Evolutionary conservation across 352 stramenopile species (phyloP).

Genomic region (Globisporangium spiculum): DNA sequence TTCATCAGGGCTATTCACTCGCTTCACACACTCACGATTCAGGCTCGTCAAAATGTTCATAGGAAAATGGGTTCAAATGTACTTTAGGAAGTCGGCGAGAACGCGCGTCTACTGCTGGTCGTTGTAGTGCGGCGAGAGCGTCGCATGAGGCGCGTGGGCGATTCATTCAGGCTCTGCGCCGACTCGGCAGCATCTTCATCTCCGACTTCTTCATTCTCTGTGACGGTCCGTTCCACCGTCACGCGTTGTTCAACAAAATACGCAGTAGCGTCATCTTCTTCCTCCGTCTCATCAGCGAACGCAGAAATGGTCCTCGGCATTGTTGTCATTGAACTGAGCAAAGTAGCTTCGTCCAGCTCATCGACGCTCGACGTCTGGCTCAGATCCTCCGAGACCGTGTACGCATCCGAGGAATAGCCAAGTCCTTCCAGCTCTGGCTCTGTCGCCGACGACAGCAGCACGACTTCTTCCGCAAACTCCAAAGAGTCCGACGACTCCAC

Average conservation of each 20-base stretch:
- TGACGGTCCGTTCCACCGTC: not conserved
- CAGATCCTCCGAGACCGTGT: constrained; percentile 1
- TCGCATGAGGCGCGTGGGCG: not conserved
- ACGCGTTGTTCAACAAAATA: not conserved
- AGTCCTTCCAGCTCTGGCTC: constrained; percentile 20
- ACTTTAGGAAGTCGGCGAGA: not conserved
- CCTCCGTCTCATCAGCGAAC: not conserved
- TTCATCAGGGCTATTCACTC: not conserved
- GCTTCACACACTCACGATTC: not conserved
- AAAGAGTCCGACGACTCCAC: constrained; percentile 16
- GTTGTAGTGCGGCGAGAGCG: not conserved
- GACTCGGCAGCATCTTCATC: not conserved
- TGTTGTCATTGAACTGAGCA: not conserved
- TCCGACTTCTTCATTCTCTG: not conserved
- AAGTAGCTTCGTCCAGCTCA: not conserved
- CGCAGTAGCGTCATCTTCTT: not conserved
- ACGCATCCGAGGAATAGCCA: not conserved
- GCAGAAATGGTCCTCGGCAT: not conserved
- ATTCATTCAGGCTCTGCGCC: not conserved
- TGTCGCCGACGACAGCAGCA: constrained; percentile 23
- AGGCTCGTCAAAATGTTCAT: not conserved
- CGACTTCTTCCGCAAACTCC: constrained; percentile 40
- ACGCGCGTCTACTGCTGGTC: not conserved
- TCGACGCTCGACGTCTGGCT: constrained; percentile 2
- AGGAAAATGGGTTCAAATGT: not conserved